A percentile compares a stretch with the other conserved stretches of the same genome.
These are phyloP conservation scores for Populus nigra DNA, from an alignment of 345 rosid species.

Conservation along the genomic window DNA sequence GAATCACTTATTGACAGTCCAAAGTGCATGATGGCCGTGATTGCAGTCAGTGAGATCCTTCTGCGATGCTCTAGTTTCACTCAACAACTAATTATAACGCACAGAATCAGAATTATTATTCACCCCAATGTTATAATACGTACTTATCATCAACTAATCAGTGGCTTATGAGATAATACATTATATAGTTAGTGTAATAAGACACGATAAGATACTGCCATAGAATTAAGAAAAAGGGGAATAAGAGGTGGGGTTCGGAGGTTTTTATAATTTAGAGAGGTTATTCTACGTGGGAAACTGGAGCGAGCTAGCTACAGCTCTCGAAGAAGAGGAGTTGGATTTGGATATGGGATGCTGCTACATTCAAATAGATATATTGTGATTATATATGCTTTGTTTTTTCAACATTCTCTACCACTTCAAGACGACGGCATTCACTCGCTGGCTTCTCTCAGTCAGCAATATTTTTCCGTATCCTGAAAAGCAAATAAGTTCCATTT, in stretches of 20 bases:
- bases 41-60: conserved; percentile 22
- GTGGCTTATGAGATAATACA: not conserved
- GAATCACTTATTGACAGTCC: conserved; percentile 16
- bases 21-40: conserved; percentile 27
- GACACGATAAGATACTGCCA: not conserved
- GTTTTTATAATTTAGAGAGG: conserved; percentile 9
- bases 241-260: conserved; percentile 7
- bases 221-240: not conserved
- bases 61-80: conserved; percentile 7
- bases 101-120: conserved; percentile 33
- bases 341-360: conserved; percentile 24
- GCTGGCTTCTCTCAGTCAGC: not conserved
- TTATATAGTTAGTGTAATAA: not conserved
- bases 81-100: conserved; percentile 28
- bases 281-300: conserved; percentile 27
- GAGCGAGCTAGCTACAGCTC: conserved; percentile 45
- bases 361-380: not conserved
- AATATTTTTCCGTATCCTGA: conserved; percentile 41
- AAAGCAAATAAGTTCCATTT: conserved; percentile 52
- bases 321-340: conserved; percentile 32
- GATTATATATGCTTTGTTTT: not conserved
- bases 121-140: conserved; percentile 17
- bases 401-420: conserved; percentile 38
- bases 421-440: conserved; percentile 43
- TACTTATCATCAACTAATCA: conserved; percentile 8